Conservation (phyloP, 495 filamentous ascomycete genomes). For the Letharia lupina region DNA sequence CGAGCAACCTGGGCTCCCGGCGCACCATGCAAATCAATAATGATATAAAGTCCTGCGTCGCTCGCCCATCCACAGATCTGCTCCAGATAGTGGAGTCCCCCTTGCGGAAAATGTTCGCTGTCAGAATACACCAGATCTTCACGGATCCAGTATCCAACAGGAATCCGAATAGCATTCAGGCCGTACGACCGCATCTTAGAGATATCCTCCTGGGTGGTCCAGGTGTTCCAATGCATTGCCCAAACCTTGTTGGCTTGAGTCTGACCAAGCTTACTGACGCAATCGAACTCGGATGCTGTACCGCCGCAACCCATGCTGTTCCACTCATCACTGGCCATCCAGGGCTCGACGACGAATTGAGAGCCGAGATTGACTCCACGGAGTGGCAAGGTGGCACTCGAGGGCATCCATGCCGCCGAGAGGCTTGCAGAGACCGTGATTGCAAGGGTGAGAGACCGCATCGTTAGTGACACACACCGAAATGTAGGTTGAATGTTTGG, state of each 20-base stretch:
- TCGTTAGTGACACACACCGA: neutral
- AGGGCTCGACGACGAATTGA: conserved; percentile 52
- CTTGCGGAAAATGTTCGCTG: conserved; percentile 50
- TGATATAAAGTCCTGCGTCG: conserved; percentile 50
- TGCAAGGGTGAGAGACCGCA: neutral
- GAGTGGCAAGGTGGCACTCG: conserved; percentile 36
- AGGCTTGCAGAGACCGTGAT: neutral
- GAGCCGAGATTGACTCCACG: conserved; percentile 55
- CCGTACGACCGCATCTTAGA: conserved; percentile 44
- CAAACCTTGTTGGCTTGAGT: conserved; percentile 45
- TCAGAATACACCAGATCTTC: conserved; percentile 47
- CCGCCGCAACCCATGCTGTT: conserved; percentile 46
- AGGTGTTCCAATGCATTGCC: conserved; percentile 49
- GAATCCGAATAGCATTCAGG: conserved; percentile 55
- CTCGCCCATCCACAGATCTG: conserved; percentile 48
- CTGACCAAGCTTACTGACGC: conserved; percentile 47
- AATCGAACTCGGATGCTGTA: conserved; percentile 48
- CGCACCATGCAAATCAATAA: conserved; percentile 57
- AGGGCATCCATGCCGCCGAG: conserved; percentile 6
- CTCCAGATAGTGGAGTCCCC: conserved; percentile 46
- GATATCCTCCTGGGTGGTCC: conserved; percentile 51
- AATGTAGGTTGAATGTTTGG: neutral
- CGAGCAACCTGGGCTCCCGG: conserved; percentile 47
- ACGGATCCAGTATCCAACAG: conserved; percentile 55
- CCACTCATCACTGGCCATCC: conserved; percentile 47